Conservation (phyloP, 2,329 filamentous ascomycete species). For the Aaosphaeria arxii region DNA sequence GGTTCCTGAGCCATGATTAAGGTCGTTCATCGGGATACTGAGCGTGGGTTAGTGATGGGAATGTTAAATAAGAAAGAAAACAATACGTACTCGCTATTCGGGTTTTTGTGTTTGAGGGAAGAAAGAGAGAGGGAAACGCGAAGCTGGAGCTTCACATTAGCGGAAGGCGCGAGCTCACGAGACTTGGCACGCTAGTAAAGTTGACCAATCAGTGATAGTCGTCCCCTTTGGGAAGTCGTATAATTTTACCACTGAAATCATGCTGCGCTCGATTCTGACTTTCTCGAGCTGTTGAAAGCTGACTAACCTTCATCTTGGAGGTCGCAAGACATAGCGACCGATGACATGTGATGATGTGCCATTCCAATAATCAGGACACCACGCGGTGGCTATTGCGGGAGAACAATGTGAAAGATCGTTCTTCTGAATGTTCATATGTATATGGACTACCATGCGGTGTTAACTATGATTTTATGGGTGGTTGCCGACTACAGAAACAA, state of each 20-base stretch:
- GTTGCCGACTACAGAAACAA: too few species aligned
- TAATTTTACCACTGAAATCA: too few species aligned
- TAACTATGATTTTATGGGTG: too few species aligned
- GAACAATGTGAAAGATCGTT: neutral
- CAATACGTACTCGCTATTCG: neutral
- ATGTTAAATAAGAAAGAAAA: neutral
- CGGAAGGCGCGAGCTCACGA: neutral
- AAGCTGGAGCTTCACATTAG: neutral
- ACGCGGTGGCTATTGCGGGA: too few species aligned
- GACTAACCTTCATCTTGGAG: too few species aligned
- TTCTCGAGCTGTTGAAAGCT: too few species aligned
- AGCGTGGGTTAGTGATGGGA: neutral
- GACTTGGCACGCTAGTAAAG: neutral
- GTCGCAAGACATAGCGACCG: too few species aligned
- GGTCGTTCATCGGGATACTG: slow-evolving; percentile 15
- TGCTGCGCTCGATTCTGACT: too few species aligned
- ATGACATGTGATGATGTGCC: too few species aligned
- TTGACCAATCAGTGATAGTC: neutral
- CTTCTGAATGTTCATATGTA: slow-evolving; percentile 1
- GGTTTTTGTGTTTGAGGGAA: slow-evolving; percentile 15
- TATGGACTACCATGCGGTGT: too few species aligned
- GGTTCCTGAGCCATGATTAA: slow-evolving; percentile 5
- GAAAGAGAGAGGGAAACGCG: slow-evolving; percentile 7
- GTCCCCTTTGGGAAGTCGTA: too few species aligned
- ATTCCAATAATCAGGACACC: too few species aligned